Evolutionary conservation across 225 moss, liverwort and hornwort species (phyloP).

Genomic region (Marchantia polymorpha): DNA sequence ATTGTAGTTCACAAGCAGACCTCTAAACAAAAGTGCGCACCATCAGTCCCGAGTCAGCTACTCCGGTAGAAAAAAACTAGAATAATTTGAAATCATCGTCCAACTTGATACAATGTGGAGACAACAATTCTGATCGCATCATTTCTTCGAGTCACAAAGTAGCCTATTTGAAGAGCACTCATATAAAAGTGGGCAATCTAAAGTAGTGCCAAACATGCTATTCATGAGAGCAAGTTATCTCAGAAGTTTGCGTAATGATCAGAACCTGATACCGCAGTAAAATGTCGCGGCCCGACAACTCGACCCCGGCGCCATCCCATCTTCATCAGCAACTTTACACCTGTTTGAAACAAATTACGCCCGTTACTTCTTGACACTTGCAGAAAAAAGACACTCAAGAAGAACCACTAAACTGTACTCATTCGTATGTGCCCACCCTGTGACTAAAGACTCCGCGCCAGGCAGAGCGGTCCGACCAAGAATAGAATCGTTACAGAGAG

Average conservation of each 20-base stretch:
- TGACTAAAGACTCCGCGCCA: too few relatives aligned
- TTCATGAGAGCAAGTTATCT: background rate
- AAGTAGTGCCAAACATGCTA: background rate
- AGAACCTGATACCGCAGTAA: conserved; percentile 65
- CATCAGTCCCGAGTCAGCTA: too few relatives aligned
- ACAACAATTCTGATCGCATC: background rate
- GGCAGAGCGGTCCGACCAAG: too few relatives aligned
- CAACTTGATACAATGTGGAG: background rate
- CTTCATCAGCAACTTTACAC: conserved; percentile 72
- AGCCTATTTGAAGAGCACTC: background rate
- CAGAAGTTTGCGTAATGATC: background rate
- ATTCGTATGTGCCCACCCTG: too few relatives aligned
- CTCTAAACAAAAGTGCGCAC: too few relatives aligned
- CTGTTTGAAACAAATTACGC: conserved; percentile 30
- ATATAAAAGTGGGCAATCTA: background rate
- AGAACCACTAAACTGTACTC: too few relatives aligned
- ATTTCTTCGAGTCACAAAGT: background rate
- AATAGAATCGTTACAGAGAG: too few relatives aligned
- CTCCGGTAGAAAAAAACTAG: too few relatives aligned
- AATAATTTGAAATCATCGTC: too few relatives aligned
- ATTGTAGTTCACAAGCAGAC: too few relatives aligned
- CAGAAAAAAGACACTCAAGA: background rate
- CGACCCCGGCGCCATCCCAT: conserved; percentile 94
- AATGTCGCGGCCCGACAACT: conserved; percentile 57
- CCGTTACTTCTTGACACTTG: too few relatives aligned